A percentile compares a stretch with the other conserved stretches of the same genome.
Evolutionary conservation across 768 basidiomycete genomes (phyloP).

Genomic region (Gloeopeniophorella convolvens): DNA sequence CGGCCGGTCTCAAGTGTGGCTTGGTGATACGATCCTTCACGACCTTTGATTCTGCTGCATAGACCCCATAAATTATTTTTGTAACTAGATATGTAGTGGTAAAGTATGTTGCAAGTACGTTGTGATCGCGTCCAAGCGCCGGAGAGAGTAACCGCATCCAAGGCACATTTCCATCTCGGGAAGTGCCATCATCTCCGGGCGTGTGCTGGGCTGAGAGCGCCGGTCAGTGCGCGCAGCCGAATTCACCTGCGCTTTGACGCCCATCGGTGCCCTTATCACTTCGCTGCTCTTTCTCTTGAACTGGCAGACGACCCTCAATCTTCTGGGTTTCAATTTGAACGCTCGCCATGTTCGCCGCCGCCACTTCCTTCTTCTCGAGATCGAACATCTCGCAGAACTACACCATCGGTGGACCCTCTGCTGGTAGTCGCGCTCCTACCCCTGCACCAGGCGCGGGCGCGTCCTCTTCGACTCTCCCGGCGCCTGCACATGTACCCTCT

Average conservation of each 20-base stretch:
- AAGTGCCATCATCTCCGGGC: too few relatives aligned
- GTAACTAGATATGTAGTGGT: too few relatives aligned
- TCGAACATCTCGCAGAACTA: conserved; percentile 80
- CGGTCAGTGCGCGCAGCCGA: background rate
- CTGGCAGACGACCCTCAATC: background rate
- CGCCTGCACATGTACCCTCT: conserved; percentile 38
- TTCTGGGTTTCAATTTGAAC: background rate
- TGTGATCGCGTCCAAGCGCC: too few relatives aligned
- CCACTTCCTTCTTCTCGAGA: conserved; percentile 75
- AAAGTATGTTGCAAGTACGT: too few relatives aligned
- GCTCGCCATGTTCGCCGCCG: conserved; percentile 66
- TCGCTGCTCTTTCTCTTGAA: too few relatives aligned
- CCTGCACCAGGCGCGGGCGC: conserved; percentile 31
- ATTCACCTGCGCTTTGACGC: background rate
- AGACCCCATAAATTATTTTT: too few relatives aligned
- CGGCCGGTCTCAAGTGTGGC: conserved; percentile 2
- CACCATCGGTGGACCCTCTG: conserved; percentile 42
- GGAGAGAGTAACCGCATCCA: too few relatives aligned
- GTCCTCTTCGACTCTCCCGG: conserved; percentile 33
- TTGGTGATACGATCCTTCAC: too few relatives aligned
- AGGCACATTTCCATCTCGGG: too few relatives aligned
- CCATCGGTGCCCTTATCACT: too few relatives aligned
- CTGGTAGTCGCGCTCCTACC: conserved; percentile 31
- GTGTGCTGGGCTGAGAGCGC: too few relatives aligned
- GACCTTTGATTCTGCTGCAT: too few relatives aligned